phyloP scores from a whole-genome alignment of 2,329 filamentous ascomycete genomes.

The Hypoxylon sp. region DNA sequence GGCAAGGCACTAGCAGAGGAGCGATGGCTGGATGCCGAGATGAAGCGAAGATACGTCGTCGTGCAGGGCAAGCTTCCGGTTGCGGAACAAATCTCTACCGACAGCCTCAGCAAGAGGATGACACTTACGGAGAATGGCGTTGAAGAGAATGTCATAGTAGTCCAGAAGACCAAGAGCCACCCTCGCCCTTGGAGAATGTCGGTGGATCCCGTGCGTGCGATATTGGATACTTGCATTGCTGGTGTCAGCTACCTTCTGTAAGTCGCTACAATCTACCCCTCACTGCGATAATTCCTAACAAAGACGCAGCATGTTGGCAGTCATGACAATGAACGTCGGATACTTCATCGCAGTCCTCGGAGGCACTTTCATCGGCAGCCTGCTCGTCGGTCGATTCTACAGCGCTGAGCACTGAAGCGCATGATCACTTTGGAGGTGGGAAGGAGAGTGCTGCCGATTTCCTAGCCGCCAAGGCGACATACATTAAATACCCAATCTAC shows the following conservation, averaged over 20 bases:
- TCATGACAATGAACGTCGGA: conserved; percentile 56
- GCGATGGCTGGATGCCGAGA: conserved; percentile 78
- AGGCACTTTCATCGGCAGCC: conserved; percentile 83
- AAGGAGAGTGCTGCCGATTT: conserved; percentile 28
- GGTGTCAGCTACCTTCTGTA: conserved; percentile 55
- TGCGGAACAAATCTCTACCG: conserved; percentile 70
- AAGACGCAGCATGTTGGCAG: conserved; percentile 60
- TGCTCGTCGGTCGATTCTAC: conserved; percentile 80
- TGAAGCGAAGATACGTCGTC: conserved; percentile 82
- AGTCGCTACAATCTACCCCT: conserved; percentile 44
- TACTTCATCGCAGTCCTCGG: conserved; percentile 55
- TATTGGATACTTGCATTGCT: conserved; percentile 52
- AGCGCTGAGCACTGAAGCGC: conserved; percentile 46
- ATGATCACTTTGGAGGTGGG: conserved; percentile 3
- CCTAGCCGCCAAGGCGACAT: conserved; percentile 36
- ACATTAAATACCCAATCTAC: conserved; percentile 30
- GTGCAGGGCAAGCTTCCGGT: conserved; percentile 75
- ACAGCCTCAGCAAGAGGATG: conserved; percentile 74
- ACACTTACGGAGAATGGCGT: conserved; percentile 81
- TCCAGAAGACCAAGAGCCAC: conserved; percentile 69
- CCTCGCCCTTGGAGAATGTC: conserved; percentile 83
- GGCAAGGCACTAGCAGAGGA: conserved; percentile 73
- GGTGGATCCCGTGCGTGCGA: conserved; percentile 64
- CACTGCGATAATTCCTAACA: conserved; percentile 51
- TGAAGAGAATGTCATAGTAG: conserved; percentile 84